Percentiles rank a stretch among this genome's conserved stretches.
These are phyloP conservation scores for Albophoma yamanashiensis DNA, from an alignment of 2,329 filamentous ascomycete genomes.

Conservation along the genomic window DNA sequence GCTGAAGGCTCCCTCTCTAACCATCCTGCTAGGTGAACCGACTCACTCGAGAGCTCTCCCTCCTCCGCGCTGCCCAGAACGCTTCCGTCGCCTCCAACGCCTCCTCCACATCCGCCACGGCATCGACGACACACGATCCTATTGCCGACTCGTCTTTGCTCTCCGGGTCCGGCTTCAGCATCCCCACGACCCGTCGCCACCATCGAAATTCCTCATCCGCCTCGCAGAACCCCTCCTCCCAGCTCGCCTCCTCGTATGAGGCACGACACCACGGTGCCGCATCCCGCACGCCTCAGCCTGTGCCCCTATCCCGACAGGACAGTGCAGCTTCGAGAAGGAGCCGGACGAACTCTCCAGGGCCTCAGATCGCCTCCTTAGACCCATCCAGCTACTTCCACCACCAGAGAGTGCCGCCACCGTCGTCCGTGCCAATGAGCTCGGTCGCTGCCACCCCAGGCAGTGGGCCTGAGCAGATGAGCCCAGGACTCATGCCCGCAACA, in stretches of 20 bases:
- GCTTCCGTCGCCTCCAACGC: conserved; percentile 55
- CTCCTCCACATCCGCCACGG: conserved; percentile 49
- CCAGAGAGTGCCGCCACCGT: conserved; percentile 27
- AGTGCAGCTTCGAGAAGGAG: conserved; percentile 44
- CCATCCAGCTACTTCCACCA: conserved; percentile 37
- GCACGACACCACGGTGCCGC: conserved; percentile 25
- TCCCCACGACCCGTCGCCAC: conserved; percentile 43
- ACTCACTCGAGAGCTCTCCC: conserved; percentile 75
- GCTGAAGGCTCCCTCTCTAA: neutral
- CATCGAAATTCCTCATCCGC: conserved; percentile 49
- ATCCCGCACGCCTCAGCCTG: conserved; percentile 31
- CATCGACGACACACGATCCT: conserved; percentile 34
- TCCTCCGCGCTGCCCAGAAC: conserved; percentile 64
- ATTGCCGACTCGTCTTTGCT: conserved; percentile 40
- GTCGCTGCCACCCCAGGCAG: conserved; percentile 29
- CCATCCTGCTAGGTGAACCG: conserved; percentile 63
- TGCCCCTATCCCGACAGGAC: conserved; percentile 41
- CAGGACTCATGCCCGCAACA: conserved; percentile 44
- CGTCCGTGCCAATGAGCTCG: conserved; percentile 23
- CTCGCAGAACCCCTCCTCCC: conserved; percentile 36
- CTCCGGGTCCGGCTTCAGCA: conserved; percentile 46
- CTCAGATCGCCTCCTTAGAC: conserved; percentile 31
- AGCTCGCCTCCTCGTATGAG: conserved; percentile 25
- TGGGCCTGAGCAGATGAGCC: conserved; percentile 34
- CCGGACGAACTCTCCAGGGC: conserved; percentile 37